Percentiles rank a stretch among this genome's conserved stretches.
These are phyloP conservation scores for Gossypium stocksii DNA, from an alignment of 345 rosid species.

Conservation along the genomic window DNA sequence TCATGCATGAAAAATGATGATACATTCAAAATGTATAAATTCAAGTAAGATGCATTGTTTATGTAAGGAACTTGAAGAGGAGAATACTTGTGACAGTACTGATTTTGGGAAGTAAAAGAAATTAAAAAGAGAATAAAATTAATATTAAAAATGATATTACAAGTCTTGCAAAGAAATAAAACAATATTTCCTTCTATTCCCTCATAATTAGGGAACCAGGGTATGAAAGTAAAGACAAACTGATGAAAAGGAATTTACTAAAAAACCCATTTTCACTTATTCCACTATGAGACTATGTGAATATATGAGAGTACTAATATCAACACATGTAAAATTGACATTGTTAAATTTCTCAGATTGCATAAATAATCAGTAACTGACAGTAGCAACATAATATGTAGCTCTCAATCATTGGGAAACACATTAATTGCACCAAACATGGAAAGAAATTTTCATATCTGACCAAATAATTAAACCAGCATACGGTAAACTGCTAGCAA, in stretches of 20 bases:
- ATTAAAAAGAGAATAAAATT: neutral
- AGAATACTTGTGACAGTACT: neutral
- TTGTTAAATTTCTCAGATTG: neutral
- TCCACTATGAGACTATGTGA: neutral
- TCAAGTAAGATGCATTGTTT: neutral
- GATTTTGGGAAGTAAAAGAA: neutral
- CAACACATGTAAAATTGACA: neutral
- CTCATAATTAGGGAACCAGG: neutral
- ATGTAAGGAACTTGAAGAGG: neutral
- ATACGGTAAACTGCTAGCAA: neutral
- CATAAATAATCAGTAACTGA: neutral
- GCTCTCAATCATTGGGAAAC: neutral
- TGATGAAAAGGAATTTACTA: neutral
- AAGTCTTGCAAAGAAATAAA: neutral
- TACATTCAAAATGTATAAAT: neutral
- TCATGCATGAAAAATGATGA: neutral
- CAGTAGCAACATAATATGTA: neutral
- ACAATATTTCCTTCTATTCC: neutral
- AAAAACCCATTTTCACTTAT: neutral
- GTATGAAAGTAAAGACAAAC: neutral
- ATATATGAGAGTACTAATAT: neutral
- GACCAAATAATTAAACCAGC: neutral
- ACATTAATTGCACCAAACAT: neutral
- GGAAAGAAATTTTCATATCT: neutral
- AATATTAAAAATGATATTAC: neutral